A percentile compares a stretch with the other conserved stretches of the same genome.
These are phyloP conservation scores for Tagetes erecta DNA, from an alignment of 129 eudicot genomes.

Conservation along the genomic window DNA sequence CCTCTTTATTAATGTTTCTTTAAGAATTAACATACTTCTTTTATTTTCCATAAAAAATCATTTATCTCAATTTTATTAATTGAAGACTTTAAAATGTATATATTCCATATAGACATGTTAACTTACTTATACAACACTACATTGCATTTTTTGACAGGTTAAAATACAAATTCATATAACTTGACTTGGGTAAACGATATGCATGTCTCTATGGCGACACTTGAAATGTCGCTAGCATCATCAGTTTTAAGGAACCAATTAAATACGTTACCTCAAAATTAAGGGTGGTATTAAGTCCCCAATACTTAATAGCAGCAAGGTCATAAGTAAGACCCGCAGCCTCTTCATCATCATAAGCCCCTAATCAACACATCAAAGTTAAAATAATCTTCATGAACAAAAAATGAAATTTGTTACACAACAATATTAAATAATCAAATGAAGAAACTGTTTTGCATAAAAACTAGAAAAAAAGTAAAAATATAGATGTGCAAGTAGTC, in stretches of 20 bases:
- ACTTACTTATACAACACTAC: background rate
- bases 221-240: too few species aligned
- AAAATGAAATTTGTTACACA: background rate
- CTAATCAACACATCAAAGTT: constrained; percentile 25
- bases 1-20: too few species aligned
- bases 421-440: background rate
- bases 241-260: too few species aligned
- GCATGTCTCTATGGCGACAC: too few species aligned
- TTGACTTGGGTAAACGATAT: background rate
- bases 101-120: background rate
- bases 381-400: background rate
- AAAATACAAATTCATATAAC: too few species aligned
- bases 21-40: too few species aligned
- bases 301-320: constrained; percentile 78
- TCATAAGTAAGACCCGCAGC: constrained; percentile 78
- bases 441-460: background rate
- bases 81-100: too few species aligned
- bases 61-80: background rate
- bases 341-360: constrained; percentile 71
- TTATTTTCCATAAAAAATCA: too few species aligned
- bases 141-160: too few species aligned
- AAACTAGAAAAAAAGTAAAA: background rate
- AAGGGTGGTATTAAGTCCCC: constrained; percentile 61
- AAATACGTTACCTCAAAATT: constrained; percentile 58
- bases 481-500: background rate